These are phyloP conservation scores for Quillaja saponaria DNA, from an alignment of 306 rosid species.

Conservation along the genomic window DNA sequence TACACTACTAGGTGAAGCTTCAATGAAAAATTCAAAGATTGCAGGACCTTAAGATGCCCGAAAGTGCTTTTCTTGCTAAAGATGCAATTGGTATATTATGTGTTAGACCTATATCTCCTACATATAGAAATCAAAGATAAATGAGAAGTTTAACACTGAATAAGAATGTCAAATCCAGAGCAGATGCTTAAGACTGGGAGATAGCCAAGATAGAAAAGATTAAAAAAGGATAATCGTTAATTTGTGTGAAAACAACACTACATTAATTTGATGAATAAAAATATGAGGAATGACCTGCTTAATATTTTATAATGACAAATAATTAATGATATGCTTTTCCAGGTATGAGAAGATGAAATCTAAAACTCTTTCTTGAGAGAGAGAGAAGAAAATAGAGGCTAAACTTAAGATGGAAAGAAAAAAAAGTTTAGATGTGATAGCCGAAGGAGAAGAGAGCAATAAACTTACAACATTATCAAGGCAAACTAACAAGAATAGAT, in stretches of 20 bases:
- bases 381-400: conserved; percentile 55
- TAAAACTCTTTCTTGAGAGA: conserved; percentile 52
- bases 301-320: conserved; percentile 10
- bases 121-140: conserved; percentile 28
- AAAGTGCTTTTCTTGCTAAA: conserved; percentile 32
- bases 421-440: conserved; percentile 51
- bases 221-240: conserved; percentile 43
- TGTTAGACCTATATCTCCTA: conserved; percentile 31
- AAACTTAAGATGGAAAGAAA: conserved; percentile 54
- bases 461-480: conserved; percentile 40
- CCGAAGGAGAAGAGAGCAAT: conserved; percentile 47
- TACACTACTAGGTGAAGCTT: conserved; percentile 44
- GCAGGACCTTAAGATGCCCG: conserved; percentile 31
- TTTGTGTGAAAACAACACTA: not conserved
- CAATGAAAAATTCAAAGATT: conserved; percentile 39
- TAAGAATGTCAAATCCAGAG: conserved; percentile 31
- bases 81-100: conserved; percentile 32
- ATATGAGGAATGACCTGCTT: not conserved
- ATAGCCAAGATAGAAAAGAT: conserved; percentile 52
- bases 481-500: conserved; percentile 55
- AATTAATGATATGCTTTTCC: conserved; percentile 29
- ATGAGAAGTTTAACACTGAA: conserved; percentile 17
- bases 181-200: conserved; percentile 61
- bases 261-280: not conserved
- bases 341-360: conserved; percentile 60